These are phyloP conservation scores for Fusarium clavum DNA, from an alignment of 2,329 filamentous ascomycete genomes.

Conservation along the genomic window DNA sequence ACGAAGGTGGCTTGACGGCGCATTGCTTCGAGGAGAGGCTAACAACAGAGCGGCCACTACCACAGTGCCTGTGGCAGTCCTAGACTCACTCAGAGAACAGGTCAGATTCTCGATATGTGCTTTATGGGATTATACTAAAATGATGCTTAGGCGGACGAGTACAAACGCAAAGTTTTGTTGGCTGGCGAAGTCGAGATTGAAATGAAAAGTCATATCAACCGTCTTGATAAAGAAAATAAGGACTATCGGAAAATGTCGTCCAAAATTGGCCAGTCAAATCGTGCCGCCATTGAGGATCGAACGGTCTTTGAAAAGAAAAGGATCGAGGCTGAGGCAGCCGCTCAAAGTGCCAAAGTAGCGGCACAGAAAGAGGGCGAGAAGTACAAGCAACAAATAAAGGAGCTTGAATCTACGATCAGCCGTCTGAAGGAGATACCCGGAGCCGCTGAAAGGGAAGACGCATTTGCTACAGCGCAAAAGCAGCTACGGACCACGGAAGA, in stretches of 20 bases:
- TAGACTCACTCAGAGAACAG: conserved; percentile 56
- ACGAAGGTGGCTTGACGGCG: conserved; percentile 46
- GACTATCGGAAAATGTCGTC: conserved; percentile 59
- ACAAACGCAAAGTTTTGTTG: conserved; percentile 42
- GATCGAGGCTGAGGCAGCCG: conserved; percentile 52
- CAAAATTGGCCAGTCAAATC: conserved; percentile 60
- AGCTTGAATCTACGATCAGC: conserved; percentile 52
- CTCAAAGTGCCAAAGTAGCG: conserved; percentile 45
- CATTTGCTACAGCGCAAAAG: conserved; percentile 53
- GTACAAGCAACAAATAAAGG: conserved; percentile 51
- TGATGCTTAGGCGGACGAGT: conserved; percentile 47
- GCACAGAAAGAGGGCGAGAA: conserved; percentile 53
- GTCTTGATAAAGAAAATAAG: conserved; percentile 59
- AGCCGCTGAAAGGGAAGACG: conserved; percentile 44
- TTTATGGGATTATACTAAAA: conserved; percentile 27
- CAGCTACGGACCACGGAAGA: conserved; percentile 57
- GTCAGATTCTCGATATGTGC: conserved; percentile 42
- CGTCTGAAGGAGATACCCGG: conserved; percentile 45
- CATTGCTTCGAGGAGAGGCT: conserved; percentile 17
- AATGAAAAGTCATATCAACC: conserved; percentile 57
- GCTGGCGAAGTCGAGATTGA: conserved; percentile 49
- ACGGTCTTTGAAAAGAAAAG: conserved; percentile 60
- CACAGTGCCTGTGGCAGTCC: conserved; percentile 47
- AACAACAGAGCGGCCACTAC: conserved; percentile 40
- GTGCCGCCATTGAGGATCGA: conserved; percentile 64